Percentiles rank a stretch among this genome's conserved stretches.
phyloP scores from a whole-genome alignment of 2,329 filamentous ascomycete species.

The Monilinia polystroma region DNA sequence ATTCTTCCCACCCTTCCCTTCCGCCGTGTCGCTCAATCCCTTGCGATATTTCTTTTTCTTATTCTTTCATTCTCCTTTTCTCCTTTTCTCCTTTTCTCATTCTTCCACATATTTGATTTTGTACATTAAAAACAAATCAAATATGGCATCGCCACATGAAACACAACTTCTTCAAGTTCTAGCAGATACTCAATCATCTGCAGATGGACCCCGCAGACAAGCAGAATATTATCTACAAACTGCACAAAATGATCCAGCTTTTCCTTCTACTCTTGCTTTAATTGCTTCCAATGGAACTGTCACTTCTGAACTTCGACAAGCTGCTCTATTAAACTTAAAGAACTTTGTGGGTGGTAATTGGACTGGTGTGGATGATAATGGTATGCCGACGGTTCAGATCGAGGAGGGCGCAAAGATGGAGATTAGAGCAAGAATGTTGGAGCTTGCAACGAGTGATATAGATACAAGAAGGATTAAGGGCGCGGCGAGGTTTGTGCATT shows the following conservation, averaged over 20 bases:
- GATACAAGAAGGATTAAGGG: slow-evolving; percentile 82
- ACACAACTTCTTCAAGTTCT: slow-evolving; percentile 88
- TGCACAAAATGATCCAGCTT: slow-evolving; percentile 60
- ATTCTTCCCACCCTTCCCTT: background rate
- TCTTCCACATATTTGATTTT: background rate
- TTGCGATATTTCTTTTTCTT: background rate
- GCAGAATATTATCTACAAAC: slow-evolving; percentile 60
- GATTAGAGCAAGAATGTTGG: slow-evolving; percentile 71
- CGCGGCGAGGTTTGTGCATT: slow-evolving; percentile 68
- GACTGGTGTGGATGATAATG: slow-evolving; percentile 71
- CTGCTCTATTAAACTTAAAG: slow-evolving; percentile 76
- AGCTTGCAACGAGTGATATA: slow-evolving; percentile 69
- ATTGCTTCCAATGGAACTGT: slow-evolving; percentile 77
- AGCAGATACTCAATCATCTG: slow-evolving; percentile 76
- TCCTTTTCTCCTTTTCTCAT: background rate
- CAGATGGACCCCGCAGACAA: slow-evolving; percentile 74
- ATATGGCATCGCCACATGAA: slow-evolving; percentile 64
- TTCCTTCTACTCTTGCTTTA: slow-evolving; percentile 75
- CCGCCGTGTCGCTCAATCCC: background rate
- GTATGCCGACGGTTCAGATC: slow-evolving; percentile 55
- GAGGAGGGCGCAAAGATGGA: slow-evolving; percentile 70
- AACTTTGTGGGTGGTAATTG: slow-evolving; percentile 83
- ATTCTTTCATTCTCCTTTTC: background rate
- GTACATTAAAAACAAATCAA: background rate
- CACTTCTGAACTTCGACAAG: slow-evolving; percentile 74